A percentile compares a stretch with the other conserved stretches of the same genome.
Evolutionary conservation across 2,329 filamentous ascomycete species (phyloP).

Genomic region (Thielaviopsis musarum): DNA sequence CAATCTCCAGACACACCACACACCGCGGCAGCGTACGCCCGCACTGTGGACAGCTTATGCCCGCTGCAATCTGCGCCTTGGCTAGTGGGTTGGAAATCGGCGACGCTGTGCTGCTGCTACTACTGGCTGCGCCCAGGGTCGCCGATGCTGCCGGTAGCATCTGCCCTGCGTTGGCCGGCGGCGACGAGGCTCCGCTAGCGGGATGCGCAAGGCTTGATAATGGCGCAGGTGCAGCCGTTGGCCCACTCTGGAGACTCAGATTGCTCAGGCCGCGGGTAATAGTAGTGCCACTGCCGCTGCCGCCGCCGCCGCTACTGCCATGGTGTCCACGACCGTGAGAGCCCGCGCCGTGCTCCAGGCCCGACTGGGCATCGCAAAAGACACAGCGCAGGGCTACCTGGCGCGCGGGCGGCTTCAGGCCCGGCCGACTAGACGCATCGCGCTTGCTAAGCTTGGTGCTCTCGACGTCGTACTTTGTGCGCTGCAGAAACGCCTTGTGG

Average conservation of each 20-base stretch:
- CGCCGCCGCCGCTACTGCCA: not conserved
- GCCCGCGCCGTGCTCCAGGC: not conserved
- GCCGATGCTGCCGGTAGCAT: no score
- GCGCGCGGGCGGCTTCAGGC: conserved; percentile 45
- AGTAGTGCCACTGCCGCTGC: not conserved
- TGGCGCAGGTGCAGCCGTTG: not conserved
- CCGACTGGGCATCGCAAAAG: conserved; percentile 52
- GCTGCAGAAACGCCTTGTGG: conserved; percentile 57
- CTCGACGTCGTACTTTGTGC: conserved; percentile 63
- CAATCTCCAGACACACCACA: conserved; percentile 49
- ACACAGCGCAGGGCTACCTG: conserved; percentile 63
- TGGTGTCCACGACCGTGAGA: conserved; percentile 20
- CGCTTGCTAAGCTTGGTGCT: conserved; percentile 53
- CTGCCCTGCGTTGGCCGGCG: no score
- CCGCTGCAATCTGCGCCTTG: conserved; percentile 38
- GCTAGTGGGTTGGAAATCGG: conserved; percentile 35
- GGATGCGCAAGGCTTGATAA: not conserved
- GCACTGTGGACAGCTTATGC: conserved; percentile 49
- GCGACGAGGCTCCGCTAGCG: no score
- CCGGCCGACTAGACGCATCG: conserved; percentile 35
- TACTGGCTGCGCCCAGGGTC: not conserved
- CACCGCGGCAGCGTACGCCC: conserved; percentile 50
- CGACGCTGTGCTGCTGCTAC: not conserved
- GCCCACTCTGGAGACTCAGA: not conserved
- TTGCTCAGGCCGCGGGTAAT: not conserved